Conservation (phyloP, 176 grass and related monocot species). For the Elymus sibiricus region DNA sequence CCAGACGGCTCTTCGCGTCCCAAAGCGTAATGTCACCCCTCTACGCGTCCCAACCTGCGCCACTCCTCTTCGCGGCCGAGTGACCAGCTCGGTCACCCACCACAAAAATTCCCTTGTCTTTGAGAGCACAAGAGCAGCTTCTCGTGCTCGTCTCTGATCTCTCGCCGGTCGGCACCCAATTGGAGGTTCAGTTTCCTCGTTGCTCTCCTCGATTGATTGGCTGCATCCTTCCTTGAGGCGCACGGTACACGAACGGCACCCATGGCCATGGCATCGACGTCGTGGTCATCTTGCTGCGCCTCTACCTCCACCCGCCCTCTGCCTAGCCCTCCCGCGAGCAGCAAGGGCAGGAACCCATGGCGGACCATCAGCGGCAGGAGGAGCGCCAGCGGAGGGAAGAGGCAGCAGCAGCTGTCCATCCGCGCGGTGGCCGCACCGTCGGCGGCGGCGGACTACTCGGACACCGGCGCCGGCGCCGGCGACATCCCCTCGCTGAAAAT, state of each 20-base stretch:
- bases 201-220: neutral
- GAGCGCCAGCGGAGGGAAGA: neutral
- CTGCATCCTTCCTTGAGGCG: neutral
- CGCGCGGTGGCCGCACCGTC: slow-evolving; percentile 29
- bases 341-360: neutral
- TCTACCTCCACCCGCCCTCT: slow-evolving; percentile 13
- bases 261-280: slow-evolving; percentile 32
- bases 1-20: too few relatives aligned
- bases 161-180: neutral
- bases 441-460: slow-evolving; percentile 14
- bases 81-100: too few relatives aligned
- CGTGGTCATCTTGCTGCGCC: slow-evolving; percentile 31
- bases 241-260: neutral
- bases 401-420: neutral
- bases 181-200: neutral
- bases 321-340: neutral
- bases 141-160: neutral
- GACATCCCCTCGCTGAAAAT: slow-evolving; percentile 47
- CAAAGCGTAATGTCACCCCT: too few relatives aligned
- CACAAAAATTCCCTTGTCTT: neutral
- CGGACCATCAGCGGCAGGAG: neutral
- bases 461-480: neutral
- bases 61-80: too few relatives aligned
- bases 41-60: too few relatives aligned
- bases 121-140: neutral